phyloP scores from a whole-genome alignment of 805 yeast genomes.

The Debaryomyces hansenii region DNA sequence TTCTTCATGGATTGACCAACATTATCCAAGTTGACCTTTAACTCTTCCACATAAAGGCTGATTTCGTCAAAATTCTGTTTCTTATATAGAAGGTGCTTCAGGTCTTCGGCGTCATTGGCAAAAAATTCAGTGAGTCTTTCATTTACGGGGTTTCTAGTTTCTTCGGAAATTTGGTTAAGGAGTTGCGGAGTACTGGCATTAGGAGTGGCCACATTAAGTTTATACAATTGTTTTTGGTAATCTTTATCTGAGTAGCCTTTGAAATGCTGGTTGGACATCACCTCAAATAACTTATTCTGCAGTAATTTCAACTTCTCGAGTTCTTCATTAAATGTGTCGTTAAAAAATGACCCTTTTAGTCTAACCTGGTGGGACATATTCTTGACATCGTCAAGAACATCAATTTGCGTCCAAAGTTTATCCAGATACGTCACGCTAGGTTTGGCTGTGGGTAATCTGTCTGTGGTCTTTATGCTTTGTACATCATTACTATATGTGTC shows the following conservation, averaged over 20 bases:
- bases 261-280: conserved; percentile 27
- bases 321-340: conserved; percentile 49
- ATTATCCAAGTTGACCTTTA: conserved; percentile 47
- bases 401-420: conserved; percentile 83
- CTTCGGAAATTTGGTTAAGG: conserved; percentile 9
- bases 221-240: conserved; percentile 1
- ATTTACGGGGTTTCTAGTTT: conserved; percentile 23
- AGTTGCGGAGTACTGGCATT: conserved; percentile 11
- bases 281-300: conserved; percentile 46
- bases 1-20: conserved; percentile 53
- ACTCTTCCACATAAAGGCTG: conserved; percentile 48
- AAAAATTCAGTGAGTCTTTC: conserved; percentile 25
- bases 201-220: conserved; percentile 13
- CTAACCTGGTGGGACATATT: conserved; percentile 50
- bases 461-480: conserved; percentile 26
- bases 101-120: conserved; percentile 14
- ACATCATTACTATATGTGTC: conserved; percentile 11
- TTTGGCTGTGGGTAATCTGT: conserved; percentile 51
- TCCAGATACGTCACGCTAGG: conserved; percentile 72
- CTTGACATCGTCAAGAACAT: conserved; percentile 77
- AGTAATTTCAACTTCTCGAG: conserved; percentile 53
- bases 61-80: conserved; percentile 55
- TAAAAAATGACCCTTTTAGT: conserved; percentile 49
- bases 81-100: conserved; percentile 29
- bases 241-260: conserved; percentile 4